Percentiles rank a stretch among this genome's conserved stretches.
These are phyloP conservation scores for Fusarium udum DNA, from an alignment of 2,329 filamentous ascomycete genomes.

Conservation along the genomic window DNA sequence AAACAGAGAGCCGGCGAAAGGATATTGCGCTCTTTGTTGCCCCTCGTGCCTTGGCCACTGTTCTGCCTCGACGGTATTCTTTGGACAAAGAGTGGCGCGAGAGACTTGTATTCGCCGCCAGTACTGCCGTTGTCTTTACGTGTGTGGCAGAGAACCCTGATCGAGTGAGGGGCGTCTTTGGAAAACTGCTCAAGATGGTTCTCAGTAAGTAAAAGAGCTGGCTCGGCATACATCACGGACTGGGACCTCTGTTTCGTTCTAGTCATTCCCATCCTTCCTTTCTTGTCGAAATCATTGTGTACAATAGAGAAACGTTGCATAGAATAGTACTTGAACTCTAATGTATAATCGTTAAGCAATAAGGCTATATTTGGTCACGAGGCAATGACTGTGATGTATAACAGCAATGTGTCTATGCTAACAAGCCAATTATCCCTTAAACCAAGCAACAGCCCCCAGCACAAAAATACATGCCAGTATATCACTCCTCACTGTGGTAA, in stretches of 20 bases:
- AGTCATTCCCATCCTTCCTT: neutral
- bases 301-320: neutral
- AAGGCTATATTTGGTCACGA: neutral
- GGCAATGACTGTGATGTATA: neutral
- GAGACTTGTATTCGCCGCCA: slow-evolving; percentile 71
- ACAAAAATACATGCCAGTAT: slow-evolving; percentile 82
- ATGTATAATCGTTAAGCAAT: slow-evolving; percentile 16
- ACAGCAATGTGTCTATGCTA: slow-evolving; percentile 7
- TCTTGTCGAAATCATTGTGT: neutral
- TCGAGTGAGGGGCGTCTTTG: slow-evolving; percentile 75
- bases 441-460: slow-evolving; percentile 67
- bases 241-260: neutral
- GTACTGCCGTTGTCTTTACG: slow-evolving; percentile 76
- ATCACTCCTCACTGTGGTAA: slow-evolving; percentile 75
- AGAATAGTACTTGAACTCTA: slow-evolving; percentile 1
- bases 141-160: slow-evolving; percentile 69
- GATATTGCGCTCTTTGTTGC: slow-evolving; percentile 85
- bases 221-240: neutral
- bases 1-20: slow-evolving; percentile 71
- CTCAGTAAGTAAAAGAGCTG: slow-evolving; percentile 49
- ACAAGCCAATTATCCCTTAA: slow-evolving; percentile 36
- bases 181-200: slow-evolving; percentile 65
- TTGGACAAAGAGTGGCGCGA: slow-evolving; percentile 73
- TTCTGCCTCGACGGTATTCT: slow-evolving; percentile 76
- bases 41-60: slow-evolving; percentile 77